Base-by-base conservation (phyloP, 164 flowering plant species). In the Chloranthus sessilifolius region DNA sequence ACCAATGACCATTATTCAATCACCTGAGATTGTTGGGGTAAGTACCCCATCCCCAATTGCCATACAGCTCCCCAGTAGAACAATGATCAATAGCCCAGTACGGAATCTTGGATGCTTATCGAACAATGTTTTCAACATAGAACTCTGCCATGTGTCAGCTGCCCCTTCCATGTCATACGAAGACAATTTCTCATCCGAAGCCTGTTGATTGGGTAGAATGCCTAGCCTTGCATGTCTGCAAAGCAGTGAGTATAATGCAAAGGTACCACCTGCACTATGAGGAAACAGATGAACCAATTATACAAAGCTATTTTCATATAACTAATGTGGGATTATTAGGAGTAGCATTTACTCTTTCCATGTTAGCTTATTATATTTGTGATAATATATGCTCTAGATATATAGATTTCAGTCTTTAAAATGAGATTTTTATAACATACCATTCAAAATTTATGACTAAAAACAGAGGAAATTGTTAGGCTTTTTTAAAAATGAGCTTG, bases 21-120 rank as follows among this genome's bases (percentile, higher is more conserved):
- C 55, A 89, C 97, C 95, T 70, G 97, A 86, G 20, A 86, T 83
- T 39, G 88, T 68, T 28, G 97, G 97, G 37, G 94, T 86, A 19
- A 90, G 67, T 12, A 90, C 69, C 15, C 95, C 95, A 75, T 86
- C 97, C 43, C 94, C 87, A 53, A 90, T 82, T n/a, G 70, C 74
- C 97, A 90, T 90, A 51, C 83, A 74, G 25, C 87, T 73, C 15
- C 90, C 97, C 1, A 90, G 49, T 1, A 89, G 72, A 46, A 76
- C 89, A 50, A 85, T 59, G 28, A 80, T 35, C 46, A 86, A 24
- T n/a, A 86, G 69, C 15, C 59, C 63, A 15, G 54, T 65, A 12
- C 68, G 72, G 30, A 52, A 71, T 19, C 56, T 63, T 19, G 71
- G 72, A 48, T 79, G 75, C 73, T 79, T 80, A 44, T 74, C 80